A percentile compares a stretch with the other conserved stretches of the same genome.
These are phyloP conservation scores for Chlorella sp. DNA, from an alignment of 139 green algal species.

Conservation along the genomic window DNA sequence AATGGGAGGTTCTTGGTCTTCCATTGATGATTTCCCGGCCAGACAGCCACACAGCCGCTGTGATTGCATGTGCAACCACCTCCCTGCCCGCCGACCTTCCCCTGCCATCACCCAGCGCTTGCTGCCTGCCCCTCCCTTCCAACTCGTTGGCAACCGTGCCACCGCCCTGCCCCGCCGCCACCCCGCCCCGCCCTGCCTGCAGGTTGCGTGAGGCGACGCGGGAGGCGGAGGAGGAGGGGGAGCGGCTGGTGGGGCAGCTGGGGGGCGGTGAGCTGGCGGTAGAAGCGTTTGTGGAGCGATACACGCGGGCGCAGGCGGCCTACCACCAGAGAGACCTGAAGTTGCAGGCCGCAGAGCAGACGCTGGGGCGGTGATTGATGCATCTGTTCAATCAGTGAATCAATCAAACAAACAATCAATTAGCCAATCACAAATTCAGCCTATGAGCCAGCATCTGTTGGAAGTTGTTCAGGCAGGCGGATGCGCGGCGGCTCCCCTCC, in stretches of 20 bases:
- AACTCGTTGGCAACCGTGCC: neutral
- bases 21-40: too few relatives aligned
- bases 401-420: too few relatives aligned
- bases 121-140: neutral
- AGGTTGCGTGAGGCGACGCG: conserved; percentile 18
- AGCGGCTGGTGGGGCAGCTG: conserved; percentile 47
- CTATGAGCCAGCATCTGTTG: too few relatives aligned
- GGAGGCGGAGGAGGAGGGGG: conserved; percentile 47
- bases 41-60: neutral
- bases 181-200: neutral
- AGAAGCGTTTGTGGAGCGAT: conserved; percentile 66
- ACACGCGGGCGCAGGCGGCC: conserved; percentile 49
- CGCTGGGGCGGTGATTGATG: neutral
- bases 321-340: conserved; percentile 70
- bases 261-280: conserved; percentile 35
- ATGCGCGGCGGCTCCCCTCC: too few relatives aligned
- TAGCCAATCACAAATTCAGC: too few relatives aligned
- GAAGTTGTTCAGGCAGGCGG: too few relatives aligned
- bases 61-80: neutral
- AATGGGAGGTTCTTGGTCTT: too few relatives aligned
- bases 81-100: neutral
- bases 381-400: too few relatives aligned
- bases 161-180: too few relatives aligned
- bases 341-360: conserved; percentile 66
- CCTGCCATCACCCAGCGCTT: neutral